phyloP scores from a whole-genome alignment of 1,284 basidiomycete genomes.

The Taiwanofungus camphoratus region DNA sequence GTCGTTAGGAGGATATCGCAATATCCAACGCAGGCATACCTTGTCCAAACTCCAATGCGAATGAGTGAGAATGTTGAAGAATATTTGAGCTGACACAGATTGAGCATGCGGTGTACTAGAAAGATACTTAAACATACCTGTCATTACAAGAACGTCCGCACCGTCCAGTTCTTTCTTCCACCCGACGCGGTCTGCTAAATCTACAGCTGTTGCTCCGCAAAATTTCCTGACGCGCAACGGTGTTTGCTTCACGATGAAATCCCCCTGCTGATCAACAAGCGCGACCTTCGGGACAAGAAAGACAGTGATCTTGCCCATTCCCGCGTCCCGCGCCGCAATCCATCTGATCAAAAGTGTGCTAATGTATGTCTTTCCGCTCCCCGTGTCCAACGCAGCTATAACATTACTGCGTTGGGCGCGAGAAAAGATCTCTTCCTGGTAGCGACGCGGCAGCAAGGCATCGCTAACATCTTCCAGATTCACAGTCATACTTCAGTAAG shows the following conservation, averaged over 20 bases:
- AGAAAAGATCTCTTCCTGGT: slow-evolving; percentile 71
- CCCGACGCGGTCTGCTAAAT: slow-evolving; percentile 56
- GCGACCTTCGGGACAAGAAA: slow-evolving; percentile 79
- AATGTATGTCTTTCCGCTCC: slow-evolving; percentile 80
- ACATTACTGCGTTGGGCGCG: slow-evolving; percentile 68
- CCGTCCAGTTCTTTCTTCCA: slow-evolving; percentile 62
- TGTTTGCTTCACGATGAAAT: slow-evolving; percentile 61
- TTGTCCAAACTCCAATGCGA: slow-evolving; percentile 69
- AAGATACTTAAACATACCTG: slow-evolving; percentile 39
- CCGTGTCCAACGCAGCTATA: slow-evolving; percentile 74
- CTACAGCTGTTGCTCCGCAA: slow-evolving; percentile 62
- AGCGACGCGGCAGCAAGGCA: slow-evolving; percentile 43
- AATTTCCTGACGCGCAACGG: slow-evolving; percentile 60
- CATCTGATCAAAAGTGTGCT: slow-evolving; percentile 74
- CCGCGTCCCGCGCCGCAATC: slow-evolving; percentile 47
- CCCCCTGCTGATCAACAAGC: slow-evolving; percentile 75
- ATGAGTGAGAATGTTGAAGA: slow-evolving; percentile 72
- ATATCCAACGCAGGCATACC: slow-evolving; percentile 27
- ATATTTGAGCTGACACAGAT: slow-evolving; percentile 63
- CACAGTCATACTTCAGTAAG: slow-evolving; percentile 17
- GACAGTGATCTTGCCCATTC: slow-evolving; percentile 50
- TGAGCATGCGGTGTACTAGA: neutral
- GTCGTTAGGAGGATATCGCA: neutral
- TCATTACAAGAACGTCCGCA: slow-evolving; percentile 78
- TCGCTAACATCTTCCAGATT: slow-evolving; percentile 23